These are phyloP conservation scores for Ascochyta rabiei DNA, from an alignment of 2,329 filamentous ascomycete genomes.

Conservation along the genomic window DNA sequence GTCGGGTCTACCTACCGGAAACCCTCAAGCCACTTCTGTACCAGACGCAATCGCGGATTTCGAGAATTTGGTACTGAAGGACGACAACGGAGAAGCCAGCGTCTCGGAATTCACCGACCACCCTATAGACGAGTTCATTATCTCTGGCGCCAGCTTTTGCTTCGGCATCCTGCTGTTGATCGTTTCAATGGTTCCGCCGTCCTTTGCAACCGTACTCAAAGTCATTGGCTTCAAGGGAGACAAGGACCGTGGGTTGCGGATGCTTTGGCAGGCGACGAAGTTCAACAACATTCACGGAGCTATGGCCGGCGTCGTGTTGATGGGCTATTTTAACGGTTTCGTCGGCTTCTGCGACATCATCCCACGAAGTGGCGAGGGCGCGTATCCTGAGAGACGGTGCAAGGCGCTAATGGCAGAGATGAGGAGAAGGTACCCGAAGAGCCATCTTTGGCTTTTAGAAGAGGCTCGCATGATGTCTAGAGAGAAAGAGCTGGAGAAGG, in stretches of 20 bases:
- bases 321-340: slow-evolving; percentile 88
- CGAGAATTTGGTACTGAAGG: slow-evolving; percentile 37
- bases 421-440: slow-evolving; percentile 78
- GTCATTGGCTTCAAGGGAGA: slow-evolving; percentile 93
- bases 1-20: slow-evolving; percentile 26
- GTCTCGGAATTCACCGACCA: slow-evolving; percentile 69
- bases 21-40: slow-evolving; percentile 26
- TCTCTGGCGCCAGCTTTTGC: slow-evolving; percentile 86
- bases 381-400: slow-evolving; percentile 73
- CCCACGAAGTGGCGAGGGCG: slow-evolving; percentile 64
- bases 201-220: slow-evolving; percentile 83
- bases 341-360: slow-evolving; percentile 88
- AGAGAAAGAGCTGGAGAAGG: slow-evolving; percentile 68
- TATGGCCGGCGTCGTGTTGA: slow-evolving; percentile 78
- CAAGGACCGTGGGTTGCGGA: slow-evolving; percentile 76
- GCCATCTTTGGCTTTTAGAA: slow-evolving; percentile 84
- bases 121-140: slow-evolving; percentile 83
- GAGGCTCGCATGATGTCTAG: slow-evolving; percentile 78
- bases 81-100: slow-evolving; percentile 58
- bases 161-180: slow-evolving; percentile 85
- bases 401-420: slow-evolving; percentile 72
- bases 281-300: slow-evolving; percentile 93
- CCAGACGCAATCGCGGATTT: slow-evolving; percentile 40
- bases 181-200: slow-evolving; percentile 90
- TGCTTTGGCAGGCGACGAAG: slow-evolving; percentile 89